Evolutionary conservation across 495 filamentous ascomycete genomes (phyloP), one percentile per base, ranked within the genome.

Genomic region (Daldinia caldariorum): DNA sequence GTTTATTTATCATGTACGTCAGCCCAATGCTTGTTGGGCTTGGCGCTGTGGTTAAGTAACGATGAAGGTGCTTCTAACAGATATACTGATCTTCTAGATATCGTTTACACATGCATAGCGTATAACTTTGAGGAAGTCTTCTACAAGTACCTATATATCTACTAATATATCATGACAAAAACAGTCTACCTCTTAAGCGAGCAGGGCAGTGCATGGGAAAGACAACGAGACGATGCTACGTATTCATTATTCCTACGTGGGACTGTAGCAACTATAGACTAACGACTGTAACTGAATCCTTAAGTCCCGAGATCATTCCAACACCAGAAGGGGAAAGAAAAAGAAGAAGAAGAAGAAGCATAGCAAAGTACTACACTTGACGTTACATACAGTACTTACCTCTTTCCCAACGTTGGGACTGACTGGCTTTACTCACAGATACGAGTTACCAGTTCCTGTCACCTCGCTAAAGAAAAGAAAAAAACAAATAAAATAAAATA

Each of bases 71-170:
- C 57, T 35, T 60, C 29, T 16, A 64, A 55, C 50, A 70, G 64
- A 56, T 61, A 62, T 35, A 35, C 34, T 35, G 6, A 26, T 26
- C 26, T 26, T 26, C 26, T 26, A 26, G 26, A 1, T 47, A 64
- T 39, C 41, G 66, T 70, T 56, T 65, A 62, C 57, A 26, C 26
- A 26, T 26, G 26, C 26, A 26, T 26, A 26, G 3, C 53, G 49
- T 63, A 32, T 29, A 43, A 50, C 18, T 3, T 56, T 31, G 54
- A 57, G 45, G 39, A 67, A 72, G 69, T 67, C 64, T 58, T 72
- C 51, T 50, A 60, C 56, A 72, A 72, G 69, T 67, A 67, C 56
- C 69, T 72, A 71, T 71, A 62, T 71, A 71, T 35, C 34, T 3
- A 26, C 6, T 35, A 35, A 35, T 7, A 35, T 7, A 35, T 71